Evolutionary conservation across 2,329 filamentous ascomycete genomes (phyloP), one percentile per base, ranked within the genome.

Genomic region (Sclerotinia sclerotiorum): DNA sequence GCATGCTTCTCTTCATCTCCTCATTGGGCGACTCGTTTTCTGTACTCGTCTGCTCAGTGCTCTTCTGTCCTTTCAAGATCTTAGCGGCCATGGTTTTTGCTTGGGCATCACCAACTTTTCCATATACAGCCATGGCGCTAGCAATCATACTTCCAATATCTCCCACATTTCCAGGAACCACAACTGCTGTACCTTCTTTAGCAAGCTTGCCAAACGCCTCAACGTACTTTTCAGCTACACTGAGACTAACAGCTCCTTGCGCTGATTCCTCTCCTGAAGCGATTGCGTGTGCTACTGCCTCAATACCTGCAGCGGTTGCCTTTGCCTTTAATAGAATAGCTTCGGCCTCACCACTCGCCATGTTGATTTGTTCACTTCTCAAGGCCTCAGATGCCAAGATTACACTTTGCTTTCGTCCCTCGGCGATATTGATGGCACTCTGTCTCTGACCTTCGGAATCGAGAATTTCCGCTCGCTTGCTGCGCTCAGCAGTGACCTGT

Each of bases 111-210:
- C 88, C 93, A 56, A 99, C 92, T 79, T 97, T 97, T 69, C 94
- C 93, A 79, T 97, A 99, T 24, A 99, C 94, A 67, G 93, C 91
- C 84, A 99, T 89, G 2, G 94, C 95, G 24, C 92, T 96, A 51
- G 95, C 94, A 79, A 99, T 98, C 94, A 99, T 97, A 74, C 92
- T 88, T 67, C 93, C 90, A 74, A 99, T 94, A 78, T 99, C 95
- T 70, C 95, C 95, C 49, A 99, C 93, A 77, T 99, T 98, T 15
- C 95, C 95, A 0, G 95, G 95, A 19, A 99, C 94, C 27, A 99
- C 93, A 39, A 99, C 90, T 5, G 93, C 92, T 4, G 95, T 99
- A 75, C 95, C 93, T 83, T 99, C 94, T 81, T 94, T 95, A 63
- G 95, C 95, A 74, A 99, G 83, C 78, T 94, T 92, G 73, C 87